Conservation (phyloP, 306 rosid genomes). For the Trifolium repens region DNA sequence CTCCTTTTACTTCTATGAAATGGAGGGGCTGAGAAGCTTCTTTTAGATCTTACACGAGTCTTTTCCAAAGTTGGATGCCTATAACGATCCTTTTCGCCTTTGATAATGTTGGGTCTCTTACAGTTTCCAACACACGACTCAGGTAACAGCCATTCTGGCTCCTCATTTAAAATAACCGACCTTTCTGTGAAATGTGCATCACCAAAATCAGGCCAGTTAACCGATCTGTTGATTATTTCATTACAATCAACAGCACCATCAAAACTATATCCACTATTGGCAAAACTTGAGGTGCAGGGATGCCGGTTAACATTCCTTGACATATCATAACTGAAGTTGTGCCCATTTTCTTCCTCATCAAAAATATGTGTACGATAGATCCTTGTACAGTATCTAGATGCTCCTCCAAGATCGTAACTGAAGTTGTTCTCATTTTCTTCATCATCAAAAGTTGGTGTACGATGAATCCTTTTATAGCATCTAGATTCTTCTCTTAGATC, state of each 20-base stretch:
- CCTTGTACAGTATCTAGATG: constrained; percentile 48
- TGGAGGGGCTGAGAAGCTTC: constrained; percentile 92
- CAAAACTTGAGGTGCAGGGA: constrained; percentile 47
- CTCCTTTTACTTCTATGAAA: constrained; percentile 63
- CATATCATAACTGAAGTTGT: constrained; percentile 43
- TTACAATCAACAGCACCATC: constrained; percentile 46
- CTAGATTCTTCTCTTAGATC: constrained; percentile 44
- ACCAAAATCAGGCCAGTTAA: constrained; percentile 41
- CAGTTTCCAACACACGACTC: constrained; percentile 44
- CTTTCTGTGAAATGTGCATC: constrained; percentile 39
- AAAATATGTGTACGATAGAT: constrained; percentile 23
- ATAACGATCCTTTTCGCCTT: constrained; percentile 40
- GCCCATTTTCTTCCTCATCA: constrained; percentile 50
- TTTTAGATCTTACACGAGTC: constrained; percentile 52
- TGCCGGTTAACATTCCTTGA: constrained; percentile 45
- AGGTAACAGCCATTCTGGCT: constrained; percentile 47
- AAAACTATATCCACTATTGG: constrained; percentile 42
- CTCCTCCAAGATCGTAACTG: constrained; percentile 40
- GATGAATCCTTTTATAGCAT: constrained; percentile 43
- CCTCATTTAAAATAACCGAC: constrained; percentile 47
- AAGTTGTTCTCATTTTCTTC: constrained; percentile 50
- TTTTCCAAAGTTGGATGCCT: constrained; percentile 44
- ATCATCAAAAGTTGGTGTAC: constrained; percentile 32
- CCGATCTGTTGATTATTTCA: constrained; percentile 37
- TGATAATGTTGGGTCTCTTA: constrained; percentile 34